Base-by-base conservation (phyloP, 495 filamentous ascomycete species). In the Aspergillus avenaceus region DNA sequence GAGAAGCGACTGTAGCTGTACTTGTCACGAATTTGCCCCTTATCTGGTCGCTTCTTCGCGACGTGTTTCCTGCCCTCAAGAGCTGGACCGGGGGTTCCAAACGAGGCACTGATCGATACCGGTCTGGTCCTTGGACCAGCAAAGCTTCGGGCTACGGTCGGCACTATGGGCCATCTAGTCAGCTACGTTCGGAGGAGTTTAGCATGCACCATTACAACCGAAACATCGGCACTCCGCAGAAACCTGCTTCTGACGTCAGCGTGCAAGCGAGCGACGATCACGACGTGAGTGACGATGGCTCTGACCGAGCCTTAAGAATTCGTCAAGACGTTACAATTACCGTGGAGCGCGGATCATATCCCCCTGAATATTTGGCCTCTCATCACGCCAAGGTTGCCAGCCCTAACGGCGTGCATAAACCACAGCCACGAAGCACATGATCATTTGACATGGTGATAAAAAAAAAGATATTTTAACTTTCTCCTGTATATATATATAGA, bases 11-110 rank as follows among this genome's bases (percentile, higher is more conserved):
- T 4, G 85, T 84, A 4, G 81, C 83, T 3, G 71, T 86, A 31
- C 69, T 84, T 9, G 81, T 86, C 12, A 79, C 81, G 47, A 87
- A 86, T 54, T 65, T 87, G 3, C 84, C 84, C 0, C 79, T 83
- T 49, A 71, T 79, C 50, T 86, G 83, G 82, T 79, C 81, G 1
- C 73, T 84, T 3, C 62, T 85, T 16, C 76, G 79, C 24, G 78
- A 79, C 37, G 63, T 80, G 27, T 85, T 87, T 65, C 76, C 77
- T 5, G 64, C 62, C 2, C 64, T 78, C 56, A 70, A 69, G 52
- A 73, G 70, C 49, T 76, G 72, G 72, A 72, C 68, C 16, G 71
- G 71, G 2, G 71, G 70, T 12, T 74, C 71, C 14, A 70, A 64
- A 44, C 59, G 62, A 14, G 67, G 54, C 13, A 67, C 71, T 11